Base-by-base conservation (phyloP, 2,329 filamentous ascomycete genomes). In the Hirsutella minnesotensis region DNA sequence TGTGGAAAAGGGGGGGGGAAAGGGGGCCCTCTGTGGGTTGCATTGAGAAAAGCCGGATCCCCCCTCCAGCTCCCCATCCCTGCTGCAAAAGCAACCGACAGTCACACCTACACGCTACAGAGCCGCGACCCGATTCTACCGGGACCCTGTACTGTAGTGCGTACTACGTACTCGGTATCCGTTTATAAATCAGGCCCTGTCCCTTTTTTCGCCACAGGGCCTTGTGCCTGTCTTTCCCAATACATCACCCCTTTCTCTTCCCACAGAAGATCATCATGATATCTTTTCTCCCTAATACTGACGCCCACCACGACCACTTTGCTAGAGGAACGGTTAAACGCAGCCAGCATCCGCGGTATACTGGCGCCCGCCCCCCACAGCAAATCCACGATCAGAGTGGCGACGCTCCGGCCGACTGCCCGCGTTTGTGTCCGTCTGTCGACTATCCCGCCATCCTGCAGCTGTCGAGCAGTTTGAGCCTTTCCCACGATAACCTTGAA, bases 261-360 rank as follows among this genome's bases (percentile, higher is more conserved):
- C 21, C 36, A n/a, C 15, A 24, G 13, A 12, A 27, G 37, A 39
- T 29, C 37, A 43, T 39, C 41, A 43, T 43, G 42, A 43, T 43
- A 21, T 39, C 42, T 16, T 36, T 43, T 21, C 21, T 39, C 18
- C 31, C 42, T 39, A 18, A 38, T 15, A 44, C 27, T 5, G 22
- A 41, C 33, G 33, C 7, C 33, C 5, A 15, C 31, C 16, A 35
- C 33, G 33, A 35, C 3, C 33, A 13, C 2, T 35, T 35, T 9
- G 9, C 33, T 18, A 13, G 33, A 35, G 15, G 18, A 9, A n/a
- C 15, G 15, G 33, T n/a, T 9, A 9, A 35, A 9, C 33, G 33
- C 7, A n/a, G n/a, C 9, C 24, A 27, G 24, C 7, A 27, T 27
- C 15, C 33, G 33, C 29, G 24, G 20, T 20, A 33, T 2, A 9